Evolutionary conservation across 768 basidiomycete species (phyloP).

Genomic region (Boletus edulis): DNA sequence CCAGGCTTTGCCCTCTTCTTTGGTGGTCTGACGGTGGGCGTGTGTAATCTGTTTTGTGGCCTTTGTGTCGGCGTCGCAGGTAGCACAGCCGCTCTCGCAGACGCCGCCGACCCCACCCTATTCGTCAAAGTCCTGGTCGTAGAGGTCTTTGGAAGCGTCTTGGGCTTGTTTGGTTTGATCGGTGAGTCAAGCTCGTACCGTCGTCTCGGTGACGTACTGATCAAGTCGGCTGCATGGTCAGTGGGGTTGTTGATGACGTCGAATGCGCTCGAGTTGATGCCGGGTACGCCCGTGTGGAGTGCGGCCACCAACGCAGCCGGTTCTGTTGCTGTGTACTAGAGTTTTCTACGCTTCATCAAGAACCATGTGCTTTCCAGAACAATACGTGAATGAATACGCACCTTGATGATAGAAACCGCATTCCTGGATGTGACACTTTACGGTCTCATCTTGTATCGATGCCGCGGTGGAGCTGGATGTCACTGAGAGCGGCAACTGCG

Average conservation of each 20-base stretch:
- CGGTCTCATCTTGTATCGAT: no score
- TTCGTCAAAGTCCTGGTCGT: constrained; percentile 98
- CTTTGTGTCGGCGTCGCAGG: constrained; percentile 93
- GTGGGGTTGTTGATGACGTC: constrained; percentile 82
- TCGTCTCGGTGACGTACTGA: not conserved
- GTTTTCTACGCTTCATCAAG: not conserved
- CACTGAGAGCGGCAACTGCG: no score
- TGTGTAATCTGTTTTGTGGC: constrained; percentile 94
- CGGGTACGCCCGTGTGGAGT: constrained; percentile 31
- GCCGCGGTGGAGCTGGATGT: no score
- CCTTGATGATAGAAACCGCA: no score
- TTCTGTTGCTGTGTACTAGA: constrained; percentile 35
- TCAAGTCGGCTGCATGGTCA: constrained; percentile 23
- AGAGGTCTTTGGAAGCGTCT: constrained; percentile 89
- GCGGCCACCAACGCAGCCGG: constrained; percentile 28
- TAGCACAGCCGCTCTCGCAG: constrained; percentile 90
- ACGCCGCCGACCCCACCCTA: constrained; percentile 90
- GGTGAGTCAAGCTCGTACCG: constrained; percentile 50
- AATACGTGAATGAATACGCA: no score
- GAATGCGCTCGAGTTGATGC: constrained; percentile 56
- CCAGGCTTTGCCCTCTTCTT: constrained; percentile 92
- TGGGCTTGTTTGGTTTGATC: constrained; percentile 92
- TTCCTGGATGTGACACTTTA: no score
- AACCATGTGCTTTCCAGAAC: not conserved
- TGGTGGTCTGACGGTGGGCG: constrained; percentile 92